phyloP scores from a whole-genome alignment of 208 protist genomes.

The Leishmania mexicana region DNA sequence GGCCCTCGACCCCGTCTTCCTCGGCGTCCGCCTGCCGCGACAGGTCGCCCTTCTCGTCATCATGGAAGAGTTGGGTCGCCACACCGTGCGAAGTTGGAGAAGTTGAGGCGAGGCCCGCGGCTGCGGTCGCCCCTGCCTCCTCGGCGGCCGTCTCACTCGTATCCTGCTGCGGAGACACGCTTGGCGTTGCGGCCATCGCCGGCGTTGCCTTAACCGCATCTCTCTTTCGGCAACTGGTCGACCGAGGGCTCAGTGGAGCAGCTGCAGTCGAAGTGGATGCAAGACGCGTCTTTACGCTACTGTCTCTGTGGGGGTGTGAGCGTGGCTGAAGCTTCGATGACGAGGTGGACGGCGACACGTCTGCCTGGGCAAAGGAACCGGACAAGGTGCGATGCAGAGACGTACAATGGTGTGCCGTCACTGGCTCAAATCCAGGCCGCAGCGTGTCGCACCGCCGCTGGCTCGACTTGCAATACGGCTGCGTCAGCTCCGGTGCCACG shows the following conservation, averaged over 20 bases:
- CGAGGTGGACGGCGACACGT: neutral
- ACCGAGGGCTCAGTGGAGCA: neutral
- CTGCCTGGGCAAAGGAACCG: neutral
- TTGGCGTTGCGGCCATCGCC: neutral
- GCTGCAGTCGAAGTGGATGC: neutral
- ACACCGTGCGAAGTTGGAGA: neutral
- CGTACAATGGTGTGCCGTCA: slow-evolving; percentile 21
- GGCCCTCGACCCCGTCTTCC: neutral
- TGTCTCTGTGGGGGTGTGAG: neutral
- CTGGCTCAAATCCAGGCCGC: slow-evolving; percentile 40
- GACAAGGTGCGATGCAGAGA: neutral
- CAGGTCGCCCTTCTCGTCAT: neutral
- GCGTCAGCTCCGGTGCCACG: slow-evolving; percentile 25
- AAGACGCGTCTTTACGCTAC: neutral
- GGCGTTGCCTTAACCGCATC: neutral
- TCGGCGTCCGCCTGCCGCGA: neutral
- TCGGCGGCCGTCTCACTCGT: neutral
- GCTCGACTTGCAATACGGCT: slow-evolving; percentile 20
- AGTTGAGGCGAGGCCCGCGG: neutral
- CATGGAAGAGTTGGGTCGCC: neutral
- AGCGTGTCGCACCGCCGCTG: slow-evolving; percentile 23
- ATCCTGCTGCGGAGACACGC: neutral
- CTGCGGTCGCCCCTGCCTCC: neutral
- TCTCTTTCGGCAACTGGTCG: slow-evolving; percentile 18
- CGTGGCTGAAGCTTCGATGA: slow-evolving; percentile 15